Evolutionary conservation across 2,329 filamentous ascomycete species (phyloP).

Genomic region (Bimuria novae-zelandiae): DNA sequence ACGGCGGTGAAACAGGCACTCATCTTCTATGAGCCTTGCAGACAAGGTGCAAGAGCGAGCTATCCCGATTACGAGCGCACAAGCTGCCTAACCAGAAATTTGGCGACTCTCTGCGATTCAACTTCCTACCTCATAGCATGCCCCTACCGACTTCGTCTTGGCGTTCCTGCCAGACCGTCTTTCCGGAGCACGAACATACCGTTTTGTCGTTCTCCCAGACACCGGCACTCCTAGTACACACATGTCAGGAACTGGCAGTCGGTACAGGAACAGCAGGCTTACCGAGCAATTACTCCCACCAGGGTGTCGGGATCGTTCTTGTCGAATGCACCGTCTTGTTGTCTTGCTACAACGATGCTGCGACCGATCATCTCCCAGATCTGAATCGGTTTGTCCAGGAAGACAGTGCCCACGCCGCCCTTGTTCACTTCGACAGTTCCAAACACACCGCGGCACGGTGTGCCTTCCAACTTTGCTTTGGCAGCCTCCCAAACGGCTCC

Average conservation of each 20-base stretch:
- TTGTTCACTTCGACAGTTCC: constrained; percentile 76
- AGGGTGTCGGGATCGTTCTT: constrained; percentile 82
- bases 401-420: constrained; percentile 76
- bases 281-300: constrained; percentile 81
- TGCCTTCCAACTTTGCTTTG: constrained; percentile 51
- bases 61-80: neutral
- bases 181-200: constrained; percentile 95
- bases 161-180: constrained; percentile 97
- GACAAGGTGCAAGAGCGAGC: neutral
- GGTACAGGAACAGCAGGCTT: neutral
- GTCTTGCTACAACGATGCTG: constrained; percentile 82
- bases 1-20: constrained; percentile 25
- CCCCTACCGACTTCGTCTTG: constrained; percentile 86
- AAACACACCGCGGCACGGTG: constrained; percentile 64
- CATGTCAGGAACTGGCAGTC: constrained; percentile 8
- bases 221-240: constrained; percentile 76
- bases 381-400: constrained; percentile 80
- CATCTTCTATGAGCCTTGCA: constrained; percentile 13
- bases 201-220: constrained; percentile 98
- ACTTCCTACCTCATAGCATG: constrained; percentile 68
- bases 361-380: constrained; percentile 97
- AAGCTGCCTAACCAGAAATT: neutral
- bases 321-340: constrained; percentile 62
- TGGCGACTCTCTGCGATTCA: too few relatives aligned
- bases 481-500: constrained; percentile 77